Conservation (phyloP, 1,284 basidiomycete genomes). For the Jaminaea rosea region DNA sequence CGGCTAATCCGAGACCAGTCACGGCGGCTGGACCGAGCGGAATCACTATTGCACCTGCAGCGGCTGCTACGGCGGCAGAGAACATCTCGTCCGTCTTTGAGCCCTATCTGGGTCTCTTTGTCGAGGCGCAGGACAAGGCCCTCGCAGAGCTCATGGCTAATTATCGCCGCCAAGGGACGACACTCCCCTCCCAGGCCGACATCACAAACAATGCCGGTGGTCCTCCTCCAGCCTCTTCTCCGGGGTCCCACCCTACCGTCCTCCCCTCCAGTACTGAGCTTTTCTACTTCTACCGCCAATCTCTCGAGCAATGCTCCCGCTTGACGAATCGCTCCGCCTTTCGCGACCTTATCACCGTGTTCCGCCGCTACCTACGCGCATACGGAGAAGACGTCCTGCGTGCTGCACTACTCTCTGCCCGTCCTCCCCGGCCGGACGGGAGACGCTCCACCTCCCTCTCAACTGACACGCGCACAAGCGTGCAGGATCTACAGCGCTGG, state of each 20-base stretch:
- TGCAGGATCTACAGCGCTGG: conserved; percentile 28
- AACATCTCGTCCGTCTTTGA: conserved; percentile 69
- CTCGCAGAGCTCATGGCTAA: conserved; percentile 26
- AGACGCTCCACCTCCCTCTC: conserved; percentile 19
- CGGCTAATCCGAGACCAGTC: not conserved
- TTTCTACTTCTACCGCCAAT: conserved; percentile 94
- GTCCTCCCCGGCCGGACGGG: conserved; percentile 5
- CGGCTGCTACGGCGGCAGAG: conserved; percentile 38
- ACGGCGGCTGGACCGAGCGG: not conserved
- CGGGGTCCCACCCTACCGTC: conserved; percentile 54
- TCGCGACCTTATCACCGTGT: conserved; percentile 48
- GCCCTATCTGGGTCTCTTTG: conserved; percentile 80
- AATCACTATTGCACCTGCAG: not conserved
- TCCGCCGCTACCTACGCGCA: conserved; percentile 84
- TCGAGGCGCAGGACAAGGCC: conserved; percentile 80
- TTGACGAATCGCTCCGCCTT: conserved; percentile 38
- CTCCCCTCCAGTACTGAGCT: conserved; percentile 89
- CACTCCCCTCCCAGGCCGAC: conserved; percentile 15
- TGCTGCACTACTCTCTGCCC: conserved; percentile 61
- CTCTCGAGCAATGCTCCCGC: conserved; percentile 82
- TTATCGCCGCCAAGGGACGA: conserved; percentile 9
- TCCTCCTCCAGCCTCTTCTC: conserved; percentile 7
- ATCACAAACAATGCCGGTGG: conserved; percentile 55
- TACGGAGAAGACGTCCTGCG: conserved; percentile 73
- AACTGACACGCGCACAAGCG: conserved; percentile 22